phyloP scores from a whole-genome alignment of 2,329 filamentous ascomycete genomes.

The Lachnellula subtilissima region DNA sequence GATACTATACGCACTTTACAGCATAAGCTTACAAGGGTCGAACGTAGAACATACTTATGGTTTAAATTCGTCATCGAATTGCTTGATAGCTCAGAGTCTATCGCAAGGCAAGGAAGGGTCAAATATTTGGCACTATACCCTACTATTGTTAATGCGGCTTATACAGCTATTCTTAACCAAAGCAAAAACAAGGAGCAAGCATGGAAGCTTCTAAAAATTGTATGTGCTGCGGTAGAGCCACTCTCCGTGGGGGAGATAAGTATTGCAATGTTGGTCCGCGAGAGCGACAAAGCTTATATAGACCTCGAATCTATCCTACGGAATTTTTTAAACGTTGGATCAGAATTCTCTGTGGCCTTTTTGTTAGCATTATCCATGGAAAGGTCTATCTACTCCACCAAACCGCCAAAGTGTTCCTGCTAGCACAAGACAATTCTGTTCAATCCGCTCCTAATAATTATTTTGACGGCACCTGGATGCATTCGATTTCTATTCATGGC shows the following conservation, averaged over 20 bases:
- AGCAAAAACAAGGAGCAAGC: slow-evolving; percentile 26
- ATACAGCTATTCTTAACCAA: slow-evolving; percentile 33
- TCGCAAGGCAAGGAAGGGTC: not conserved
- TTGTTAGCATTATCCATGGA: slow-evolving; percentile 32
- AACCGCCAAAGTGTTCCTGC: slow-evolving; percentile 37
- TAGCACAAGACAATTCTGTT: not conserved
- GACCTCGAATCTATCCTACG: slow-evolving; percentile 16
- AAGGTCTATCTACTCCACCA: slow-evolving; percentile 37
- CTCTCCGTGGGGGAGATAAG: slow-evolving; percentile 33
- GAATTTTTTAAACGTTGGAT: slow-evolving; percentile 19
- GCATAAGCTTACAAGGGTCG: not conserved
- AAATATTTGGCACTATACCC: slow-evolving; percentile 3
- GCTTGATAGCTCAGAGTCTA: not conserved
- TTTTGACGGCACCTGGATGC: not conserved
- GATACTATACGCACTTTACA: not conserved
- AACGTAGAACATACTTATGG: slow-evolving; percentile 17
- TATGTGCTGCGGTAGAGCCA: slow-evolving; percentile 33
- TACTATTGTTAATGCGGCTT: slow-evolving; percentile 31
- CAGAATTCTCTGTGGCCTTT: slow-evolving; percentile 33
- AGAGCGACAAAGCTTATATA: not conserved
- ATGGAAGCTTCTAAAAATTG: slow-evolving; percentile 32
- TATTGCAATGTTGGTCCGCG: slow-evolving; percentile 20
- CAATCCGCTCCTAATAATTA: not conserved
- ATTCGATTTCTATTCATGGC: not conserved
- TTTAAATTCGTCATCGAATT: slow-evolving; percentile 6